Base-by-base conservation (phyloP, 2,329 filamentous ascomycete genomes). In the Pestalotiopsis sp. region DNA sequence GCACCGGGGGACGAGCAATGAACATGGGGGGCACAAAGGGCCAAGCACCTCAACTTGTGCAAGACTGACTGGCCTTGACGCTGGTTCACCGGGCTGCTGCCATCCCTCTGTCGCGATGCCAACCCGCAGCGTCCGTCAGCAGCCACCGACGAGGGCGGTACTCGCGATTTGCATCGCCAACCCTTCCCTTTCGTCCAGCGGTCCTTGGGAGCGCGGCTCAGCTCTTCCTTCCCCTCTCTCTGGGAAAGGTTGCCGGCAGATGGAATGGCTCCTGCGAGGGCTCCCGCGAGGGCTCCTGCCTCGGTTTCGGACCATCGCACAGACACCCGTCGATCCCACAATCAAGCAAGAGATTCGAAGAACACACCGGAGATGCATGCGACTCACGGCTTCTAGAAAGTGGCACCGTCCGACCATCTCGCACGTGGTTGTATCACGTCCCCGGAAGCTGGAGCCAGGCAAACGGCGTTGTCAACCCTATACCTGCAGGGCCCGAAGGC, bases 401-500 rank as follows among this genome's bases (percentile, higher is more conserved):
- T 31, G 5, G 59, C 31, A 36, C 31, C 31, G 31, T 36, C 27
- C 59, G 59, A n/a, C n/a, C 31, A 36, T 39, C 20, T 52, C 45
- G 17, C 59, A 62, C 25, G 25, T 62, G 59, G 25, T 39, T 12
- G n/a, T 62, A 27, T 14, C 31, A 62, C n/a, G 25, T 36, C 14
- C n/a, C n/a, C 31, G 59, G 36, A 39, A 27, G 59, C 25, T 62
- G 31, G 31, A n/a, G 59, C 59, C 59, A 62, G 41, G 59, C 59
- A 62, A 62, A 62, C 59, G 14, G 59, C 59, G 59, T 62, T 14
- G 36, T 27, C 36, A 62, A 41, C 31, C 59, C 36, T 36, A 62
- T 36, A 52, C 7, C 25, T 62, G 31, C 31, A 39, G 59, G 59
- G 5, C 11, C 31, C 59, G 31, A 39, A 62, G 14, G 59, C 59